Evolutionary conservation across 2,329 filamentous ascomycete species (phyloP).

Genomic region (Arthroderma uncinatum): DNA sequence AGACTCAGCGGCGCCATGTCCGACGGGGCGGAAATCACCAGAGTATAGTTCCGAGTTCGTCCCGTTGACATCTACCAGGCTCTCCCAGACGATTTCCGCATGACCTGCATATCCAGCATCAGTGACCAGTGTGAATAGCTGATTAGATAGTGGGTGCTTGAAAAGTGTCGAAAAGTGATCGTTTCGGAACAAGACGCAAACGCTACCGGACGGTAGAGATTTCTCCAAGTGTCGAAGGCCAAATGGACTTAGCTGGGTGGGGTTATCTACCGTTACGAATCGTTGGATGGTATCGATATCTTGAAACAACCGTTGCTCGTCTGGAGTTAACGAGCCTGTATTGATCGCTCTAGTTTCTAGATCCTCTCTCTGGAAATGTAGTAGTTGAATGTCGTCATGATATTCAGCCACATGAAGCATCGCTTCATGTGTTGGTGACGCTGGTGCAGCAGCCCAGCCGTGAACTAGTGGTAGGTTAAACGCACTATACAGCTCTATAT

Average conservation of each 20-base stretch:
- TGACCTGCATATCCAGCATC: slow-evolving; percentile 83
- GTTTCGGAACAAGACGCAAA: slow-evolving; percentile 90
- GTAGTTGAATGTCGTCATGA: slow-evolving; percentile 83
- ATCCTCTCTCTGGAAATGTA: slow-evolving; percentile 81
- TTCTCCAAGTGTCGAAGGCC: slow-evolving; percentile 65
- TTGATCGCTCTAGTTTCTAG: slow-evolving; percentile 64
- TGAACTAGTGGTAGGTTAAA: slow-evolving; percentile 85
- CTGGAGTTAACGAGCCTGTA: slow-evolving; percentile 48
- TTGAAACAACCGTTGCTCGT: slow-evolving; percentile 69
- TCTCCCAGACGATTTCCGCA: slow-evolving; percentile 93
- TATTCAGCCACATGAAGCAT: slow-evolving; percentile 65
- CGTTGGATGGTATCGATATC: slow-evolving; percentile 76
- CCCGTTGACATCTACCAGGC: slow-evolving; percentile 75
- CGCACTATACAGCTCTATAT: slow-evolving; percentile 83
- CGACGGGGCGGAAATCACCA: slow-evolving; percentile 80
- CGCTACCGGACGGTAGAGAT: slow-evolving; percentile 60
- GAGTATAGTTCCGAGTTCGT: slow-evolving; percentile 73
- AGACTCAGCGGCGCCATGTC: slow-evolving; percentile 39
- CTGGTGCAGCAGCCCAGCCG: slow-evolving; percentile 69
- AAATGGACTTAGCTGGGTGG: slow-evolving; percentile 76
- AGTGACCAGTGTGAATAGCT: slow-evolving; percentile 75
- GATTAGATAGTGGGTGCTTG: slow-evolving; percentile 65
- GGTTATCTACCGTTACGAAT: slow-evolving; percentile 60
- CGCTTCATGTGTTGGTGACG: slow-evolving; percentile 56
- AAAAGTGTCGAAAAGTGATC: slow-evolving; percentile 95